Conservation (phyloP, 164 flowering plant species). For the Stephania yunnanensis region DNA sequence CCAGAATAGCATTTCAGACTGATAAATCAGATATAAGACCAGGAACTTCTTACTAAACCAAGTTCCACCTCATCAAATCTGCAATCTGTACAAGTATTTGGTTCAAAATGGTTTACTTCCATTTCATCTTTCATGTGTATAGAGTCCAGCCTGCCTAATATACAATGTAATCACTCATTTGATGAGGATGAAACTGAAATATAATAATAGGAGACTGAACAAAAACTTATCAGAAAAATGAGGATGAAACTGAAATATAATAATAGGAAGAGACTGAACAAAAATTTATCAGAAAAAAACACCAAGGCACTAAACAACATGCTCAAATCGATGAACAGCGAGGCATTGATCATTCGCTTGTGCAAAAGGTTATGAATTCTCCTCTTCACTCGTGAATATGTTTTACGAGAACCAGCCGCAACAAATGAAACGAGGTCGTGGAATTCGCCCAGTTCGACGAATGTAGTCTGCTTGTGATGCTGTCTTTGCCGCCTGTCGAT, state of each 20-base stretch:
- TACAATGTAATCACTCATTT: neutral
- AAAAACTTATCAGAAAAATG: neutral
- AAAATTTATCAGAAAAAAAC: neutral
- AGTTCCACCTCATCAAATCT: too few relatives aligned
- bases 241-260: neutral
- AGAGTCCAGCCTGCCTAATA: neutral
- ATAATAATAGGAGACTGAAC: neutral
- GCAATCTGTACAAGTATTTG: neutral
- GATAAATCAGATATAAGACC: too few relatives aligned
- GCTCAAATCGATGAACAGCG: too few relatives aligned
- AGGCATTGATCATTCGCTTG: too few relatives aligned
- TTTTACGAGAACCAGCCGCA: conserved; percentile 53
- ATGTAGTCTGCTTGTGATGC: conserved; percentile 74
- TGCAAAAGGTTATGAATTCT: neutral
- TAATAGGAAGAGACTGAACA: neutral
- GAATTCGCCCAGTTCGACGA: conserved; percentile 65
- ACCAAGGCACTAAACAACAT: too few relatives aligned
- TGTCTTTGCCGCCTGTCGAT: conserved; percentile 53
- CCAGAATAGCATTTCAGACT: too few relatives aligned
- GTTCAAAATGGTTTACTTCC: neutral
- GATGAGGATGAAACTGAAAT: neutral
- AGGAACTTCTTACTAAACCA: too few relatives aligned
- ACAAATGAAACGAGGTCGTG: conserved; percentile 41
- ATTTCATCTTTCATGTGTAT: conserved; percentile 1
- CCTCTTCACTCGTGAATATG: neutral